Evolutionary conservation across 1,284 basidiomycete genomes (phyloP), one percentile per base, ranked within the genome.

Genomic region (Cutaneotrichosporon spelunceum): DNA sequence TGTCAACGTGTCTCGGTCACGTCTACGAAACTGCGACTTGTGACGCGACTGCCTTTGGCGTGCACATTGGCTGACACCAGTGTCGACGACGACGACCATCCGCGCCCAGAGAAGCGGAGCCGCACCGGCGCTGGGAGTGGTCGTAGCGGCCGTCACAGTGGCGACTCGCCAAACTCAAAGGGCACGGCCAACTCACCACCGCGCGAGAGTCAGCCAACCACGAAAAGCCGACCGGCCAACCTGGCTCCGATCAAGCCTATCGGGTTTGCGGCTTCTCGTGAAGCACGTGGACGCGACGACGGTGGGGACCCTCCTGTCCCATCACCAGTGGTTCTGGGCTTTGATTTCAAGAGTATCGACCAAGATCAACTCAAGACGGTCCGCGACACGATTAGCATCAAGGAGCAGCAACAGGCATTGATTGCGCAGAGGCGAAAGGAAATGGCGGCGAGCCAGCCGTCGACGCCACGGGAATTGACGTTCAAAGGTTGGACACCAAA

Each of bases 281-380:
- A 76, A 56, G 65, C 68, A 1, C 64, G 72, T 27, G 48, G 48
- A 30, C 65, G 72, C 29, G 70, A 70, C 19, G 72, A 69, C 14
- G 71, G 70, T 3, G 68, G 67, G 2, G 69, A 68, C 16, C 45
- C 47, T 8, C 56, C 66, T 7, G 66, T 76, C 13, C 76, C 76
- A 39, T 72, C 69, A 11, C 76, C 76, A 1, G 76, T 78, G 1
- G 76, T 78, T 23, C 73, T 78, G 72, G 76, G 76, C 23, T 78
- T 77, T 62, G 76, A 78, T 54, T 76, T 76, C 56, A 73, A 76
- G 57, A 63, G 61, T 16, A 69, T 76, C 26, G 75, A 78, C 58
- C 73, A 70, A 47, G 71, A 72, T 47, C 75, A 78, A 60, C 66
- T 78, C 24, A 74, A 72, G 67, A 78, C 76, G 23, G 76, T 78